Base-by-base conservation (phyloP, 129 eudicot species). In the Pittosporum tobira region DNA sequence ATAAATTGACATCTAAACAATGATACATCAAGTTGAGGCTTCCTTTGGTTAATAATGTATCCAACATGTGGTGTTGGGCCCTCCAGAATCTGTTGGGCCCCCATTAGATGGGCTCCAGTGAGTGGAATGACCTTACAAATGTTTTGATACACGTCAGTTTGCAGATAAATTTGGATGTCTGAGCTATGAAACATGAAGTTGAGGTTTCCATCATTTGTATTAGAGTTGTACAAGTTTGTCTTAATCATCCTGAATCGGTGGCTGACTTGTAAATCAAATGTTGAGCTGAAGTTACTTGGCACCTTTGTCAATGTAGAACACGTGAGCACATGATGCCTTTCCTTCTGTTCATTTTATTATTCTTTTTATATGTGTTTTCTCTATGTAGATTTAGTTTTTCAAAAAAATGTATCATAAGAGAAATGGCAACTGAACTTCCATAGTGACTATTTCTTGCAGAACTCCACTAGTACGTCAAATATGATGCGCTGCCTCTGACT, bases 291-390 rank as follows among this genome's bases (percentile, higher is more conserved):
- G 71, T 64, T 47, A 40, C 27, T 58, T 64, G 45, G 65, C 53
- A 47, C 59, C 46, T 57, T 34, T 48, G 47, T 34, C 47, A 28
- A 57, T 68, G 24, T 51, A 36, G 54, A 44, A 61, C 12, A 23
- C 31, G 58, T 76, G 59, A 68, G 79, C 58, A 64, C 42, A 68
- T 49, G 50, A 51, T 79, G 46, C 57, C 4, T 27, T 37, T 54
- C 45, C 25, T 24, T 62, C 20, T 55, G 34, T n/a, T 37, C 3
- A 48, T 6, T 25, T 37, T 34, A 16, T 26, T 38, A 3, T 19
- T 47, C 45, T n/a, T 48, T 14, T 53, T 9, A 22, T 11, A 23
- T 3, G 36, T 23, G 26, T 20, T 5, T 27, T 28, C 31, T 4
- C 34, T 50, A 12, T 23, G 8, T 36, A 15, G 37, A 51, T n/a